Conservation (phyloP, 2,329 filamentous ascomycete genomes). For the Fusarium lateritium region DNA sequence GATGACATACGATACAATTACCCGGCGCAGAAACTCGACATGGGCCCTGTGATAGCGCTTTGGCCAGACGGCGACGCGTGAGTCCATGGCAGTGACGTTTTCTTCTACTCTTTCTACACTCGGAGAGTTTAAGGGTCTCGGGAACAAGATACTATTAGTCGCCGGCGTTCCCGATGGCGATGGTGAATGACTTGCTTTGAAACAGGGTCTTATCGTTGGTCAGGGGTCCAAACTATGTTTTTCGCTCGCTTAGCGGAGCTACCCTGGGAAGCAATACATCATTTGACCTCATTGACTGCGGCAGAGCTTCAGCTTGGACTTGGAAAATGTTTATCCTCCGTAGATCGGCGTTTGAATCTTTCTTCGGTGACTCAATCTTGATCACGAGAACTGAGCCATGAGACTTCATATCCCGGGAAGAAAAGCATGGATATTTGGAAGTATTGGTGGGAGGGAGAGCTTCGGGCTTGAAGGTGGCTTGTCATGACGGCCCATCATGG, state of each 20-base stretch:
- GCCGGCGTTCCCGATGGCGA: conserved; percentile 24
- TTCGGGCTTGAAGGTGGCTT: neutral
- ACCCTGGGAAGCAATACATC: conserved; percentile 26
- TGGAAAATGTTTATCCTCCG: conserved; percentile 6
- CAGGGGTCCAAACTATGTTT: conserved; percentile 16
- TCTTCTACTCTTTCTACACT: no score
- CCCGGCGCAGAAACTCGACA: neutral
- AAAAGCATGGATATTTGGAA: neutral
- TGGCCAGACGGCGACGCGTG: neutral
- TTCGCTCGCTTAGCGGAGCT: conserved; percentile 30
- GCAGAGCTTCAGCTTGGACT: conserved; percentile 1
- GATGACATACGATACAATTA: conserved; percentile 30
- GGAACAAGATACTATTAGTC: neutral
- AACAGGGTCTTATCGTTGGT: conserved; percentile 25
- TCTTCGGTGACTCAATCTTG: conserved; percentile 23
- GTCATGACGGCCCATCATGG: neutral
- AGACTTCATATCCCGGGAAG: neutral
- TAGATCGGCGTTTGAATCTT: neutral
- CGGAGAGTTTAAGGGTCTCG: neutral
- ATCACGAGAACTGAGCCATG: conserved; percentile 3
- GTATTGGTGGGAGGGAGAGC: neutral
- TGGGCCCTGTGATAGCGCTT: neutral
- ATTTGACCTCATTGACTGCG: conserved; percentile 30
- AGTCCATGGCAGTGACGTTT: neutral
- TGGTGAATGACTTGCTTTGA: conserved; percentile 13